A percentile compares a stretch with the other conserved stretches of the same genome.
These are phyloP conservation scores for Leucocoprinus leucothites DNA, from an alignment of 768 basidiomycete genomes.

Conservation along the genomic window DNA sequence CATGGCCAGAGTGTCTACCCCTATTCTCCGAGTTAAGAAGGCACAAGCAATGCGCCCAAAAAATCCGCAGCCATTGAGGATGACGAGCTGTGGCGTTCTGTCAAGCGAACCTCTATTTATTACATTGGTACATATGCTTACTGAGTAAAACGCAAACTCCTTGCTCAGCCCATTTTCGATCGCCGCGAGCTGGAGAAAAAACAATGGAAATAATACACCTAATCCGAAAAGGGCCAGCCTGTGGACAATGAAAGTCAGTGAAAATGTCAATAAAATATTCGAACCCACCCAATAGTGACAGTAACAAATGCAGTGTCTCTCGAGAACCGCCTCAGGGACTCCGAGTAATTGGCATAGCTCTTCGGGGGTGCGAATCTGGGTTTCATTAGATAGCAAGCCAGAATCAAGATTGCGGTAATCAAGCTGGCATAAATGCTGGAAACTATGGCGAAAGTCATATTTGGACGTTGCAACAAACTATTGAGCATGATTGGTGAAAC, in stretches of 20 bases:
- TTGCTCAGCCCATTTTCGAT: constrained; percentile 25
- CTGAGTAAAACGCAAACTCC: constrained; percentile 28
- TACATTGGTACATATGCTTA: background rate
- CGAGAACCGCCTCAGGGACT: constrained; percentile 10
- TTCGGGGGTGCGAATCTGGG: constrained; percentile 24
- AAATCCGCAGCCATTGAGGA: background rate
- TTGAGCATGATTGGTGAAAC: constrained; percentile 49
- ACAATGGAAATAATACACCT: constrained; percentile 30
- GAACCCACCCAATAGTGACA: constrained; percentile 14
- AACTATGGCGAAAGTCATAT: constrained; percentile 23
- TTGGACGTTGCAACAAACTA: constrained; percentile 29
- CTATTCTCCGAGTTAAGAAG: background rate
- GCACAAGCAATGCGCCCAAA: background rate
- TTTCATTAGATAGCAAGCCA: constrained; percentile 25
- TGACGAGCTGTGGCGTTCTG: background rate
- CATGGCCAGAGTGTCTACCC: constrained; percentile 15
- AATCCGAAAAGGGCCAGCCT: constrained; percentile 16
- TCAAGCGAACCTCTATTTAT: no score
- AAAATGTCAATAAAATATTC: no score
- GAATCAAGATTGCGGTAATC: constrained; percentile 4
- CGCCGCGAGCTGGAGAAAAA: constrained; percentile 38
- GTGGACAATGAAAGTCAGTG: no score
- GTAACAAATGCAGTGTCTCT: constrained; percentile 16
- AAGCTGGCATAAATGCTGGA: constrained; percentile 10
- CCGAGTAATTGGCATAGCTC: constrained; percentile 9